phyloP scores from a whole-genome alignment of 331 rosid genomes.

The Quercus tomentella region DNA sequence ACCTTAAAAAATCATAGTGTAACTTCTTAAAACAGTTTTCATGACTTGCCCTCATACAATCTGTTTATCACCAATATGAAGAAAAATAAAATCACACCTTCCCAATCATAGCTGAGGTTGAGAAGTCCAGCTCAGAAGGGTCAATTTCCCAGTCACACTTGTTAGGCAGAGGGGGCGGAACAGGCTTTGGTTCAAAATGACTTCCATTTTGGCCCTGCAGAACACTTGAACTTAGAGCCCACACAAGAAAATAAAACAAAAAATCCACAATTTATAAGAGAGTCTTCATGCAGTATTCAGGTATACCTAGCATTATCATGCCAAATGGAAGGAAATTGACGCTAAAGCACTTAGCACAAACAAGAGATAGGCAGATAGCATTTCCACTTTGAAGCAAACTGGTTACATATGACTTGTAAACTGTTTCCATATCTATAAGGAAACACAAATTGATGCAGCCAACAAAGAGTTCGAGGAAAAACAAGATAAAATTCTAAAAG shows the following conservation, averaged over 20 bases:
- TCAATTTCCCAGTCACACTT: conserved; percentile 99
- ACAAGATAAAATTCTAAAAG: no score
- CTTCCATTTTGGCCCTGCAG: conserved; percentile 97
- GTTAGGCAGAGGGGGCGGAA: conserved; percentile 90
- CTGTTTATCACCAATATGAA: background rate
- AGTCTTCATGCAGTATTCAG: background rate
- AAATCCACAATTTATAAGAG: background rate
- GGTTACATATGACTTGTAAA: background rate
- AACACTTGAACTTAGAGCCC: conserved; percentile 12
- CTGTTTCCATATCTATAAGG: background rate
- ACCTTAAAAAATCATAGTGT: background rate
- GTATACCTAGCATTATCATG: background rate
- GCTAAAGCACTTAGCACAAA: background rate
- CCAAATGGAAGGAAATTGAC: background rate
- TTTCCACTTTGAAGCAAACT: background rate
- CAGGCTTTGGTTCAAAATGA: conserved; percentile 86
- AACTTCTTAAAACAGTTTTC: background rate
- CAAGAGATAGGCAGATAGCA: background rate
- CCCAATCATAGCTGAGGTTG: conserved; percentile 69
- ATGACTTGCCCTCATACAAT: background rate
- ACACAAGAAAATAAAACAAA: background rate
- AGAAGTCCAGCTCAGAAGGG: conserved; percentile 88
- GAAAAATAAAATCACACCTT: conserved; percentile 52
- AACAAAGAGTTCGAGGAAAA: no score
- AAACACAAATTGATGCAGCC: background rate